These are phyloP conservation scores for Salix udensis DNA, from an alignment of 345 rosid species.

Conservation along the genomic window DNA sequence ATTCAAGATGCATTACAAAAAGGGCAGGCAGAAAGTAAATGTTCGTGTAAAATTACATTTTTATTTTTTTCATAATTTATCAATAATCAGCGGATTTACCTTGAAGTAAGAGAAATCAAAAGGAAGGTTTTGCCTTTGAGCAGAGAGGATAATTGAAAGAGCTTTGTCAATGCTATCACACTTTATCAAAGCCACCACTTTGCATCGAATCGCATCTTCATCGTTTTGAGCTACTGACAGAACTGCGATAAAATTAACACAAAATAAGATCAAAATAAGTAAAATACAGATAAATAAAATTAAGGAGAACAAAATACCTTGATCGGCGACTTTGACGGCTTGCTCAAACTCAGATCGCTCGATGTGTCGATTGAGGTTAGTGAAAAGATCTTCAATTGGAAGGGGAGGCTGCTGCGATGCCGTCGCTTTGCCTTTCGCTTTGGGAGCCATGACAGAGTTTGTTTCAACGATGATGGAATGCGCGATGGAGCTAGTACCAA, in stretches of 20 bases:
- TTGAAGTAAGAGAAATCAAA: constrained; percentile 60
- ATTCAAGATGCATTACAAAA: too few species aligned
- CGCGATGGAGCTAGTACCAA: too few species aligned
- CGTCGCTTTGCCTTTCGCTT: constrained; percentile 47
- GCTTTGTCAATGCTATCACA: constrained; percentile 65
- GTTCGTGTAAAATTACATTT: too few species aligned
- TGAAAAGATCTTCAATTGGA: constrained; percentile 80
- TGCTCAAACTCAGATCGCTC: constrained; percentile 51
- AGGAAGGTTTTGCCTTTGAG: constrained; percentile 27
- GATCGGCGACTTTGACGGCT: constrained; percentile 69
- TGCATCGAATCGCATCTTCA: constrained; percentile 85
- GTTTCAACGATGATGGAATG: too few species aligned
- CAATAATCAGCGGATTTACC: constrained; percentile 27
- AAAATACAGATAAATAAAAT: background rate
- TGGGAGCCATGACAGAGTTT: constrained; percentile 60
- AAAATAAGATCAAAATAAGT: background rate
- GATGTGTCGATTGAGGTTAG: constrained; percentile 56
- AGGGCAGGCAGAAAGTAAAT: too few species aligned
- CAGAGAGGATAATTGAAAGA: constrained; percentile 52
- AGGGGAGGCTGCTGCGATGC: constrained; percentile 54
- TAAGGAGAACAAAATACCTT: constrained; percentile 16
- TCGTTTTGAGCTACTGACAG: constrained; percentile 62
- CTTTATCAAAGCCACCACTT: constrained; percentile 73
- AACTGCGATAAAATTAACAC: constrained; percentile 38
- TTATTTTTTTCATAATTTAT: too few species aligned